A percentile compares a stretch with the other conserved stretches of the same genome.
These are phyloP conservation scores for Phycomyces nitens DNA, from an alignment of 192 early-diverging fungal species.

Conservation along the genomic window DNA sequence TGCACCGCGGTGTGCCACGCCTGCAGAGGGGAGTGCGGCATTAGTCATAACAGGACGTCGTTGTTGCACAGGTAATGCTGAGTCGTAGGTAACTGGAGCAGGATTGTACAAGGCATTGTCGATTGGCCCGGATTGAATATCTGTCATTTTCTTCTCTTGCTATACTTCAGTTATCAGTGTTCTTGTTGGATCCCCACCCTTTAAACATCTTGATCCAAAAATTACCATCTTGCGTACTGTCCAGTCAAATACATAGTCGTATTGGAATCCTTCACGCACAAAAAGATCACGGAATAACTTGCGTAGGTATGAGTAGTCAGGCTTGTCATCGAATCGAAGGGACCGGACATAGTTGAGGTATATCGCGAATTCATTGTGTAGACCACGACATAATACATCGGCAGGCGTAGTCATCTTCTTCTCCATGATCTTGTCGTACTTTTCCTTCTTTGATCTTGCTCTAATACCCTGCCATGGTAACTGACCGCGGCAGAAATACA, in stretches of 20 bases:
- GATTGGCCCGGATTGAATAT: not conserved
- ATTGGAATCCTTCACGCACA: conserved; percentile 80
- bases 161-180: conserved; percentile 7
- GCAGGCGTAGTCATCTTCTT: conserved; percentile 88
- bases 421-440: conserved; percentile 93
- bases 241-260: conserved; percentile 92
- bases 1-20: conserved; percentile 9
- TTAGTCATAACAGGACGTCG: conserved; percentile 12
- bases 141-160: conserved; percentile 30
- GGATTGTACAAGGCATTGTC: conserved; percentile 1
- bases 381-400: conserved; percentile 76
- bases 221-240: conserved; percentile 63
- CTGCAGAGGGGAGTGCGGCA: conserved; percentile 18
- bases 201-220: too few relatives aligned
- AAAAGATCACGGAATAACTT: conserved; percentile 87
- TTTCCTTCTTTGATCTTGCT: conserved; percentile 87
- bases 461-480: conserved; percentile 90
- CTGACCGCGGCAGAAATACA: conserved; percentile 86
- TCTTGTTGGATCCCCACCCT: conserved; percentile 5
- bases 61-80: conserved; percentile 7
- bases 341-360: conserved; percentile 84
- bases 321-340: conserved; percentile 89
- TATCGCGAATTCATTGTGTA: conserved; percentile 80
- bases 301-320: conserved; percentile 85
- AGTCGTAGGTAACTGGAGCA: not conserved